A percentile compares a stretch with the other conserved stretches of the same genome.
phyloP scores from a whole-genome alignment of 306 rosid genomes.

The Malus domestica region ASM211411v1 NC_041803.1:1149501-1150000 shows the following conservation, averaged over 20 bases:
- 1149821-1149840: conserved; percentile 14
- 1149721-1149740: conserved; percentile 76
- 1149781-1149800: conserved; percentile 7
- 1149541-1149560: conserved; percentile 84
- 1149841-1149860: conserved; percentile 39
- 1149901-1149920: conserved; percentile 1
- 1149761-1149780: conserved; percentile 16
- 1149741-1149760: conserved; percentile 32
- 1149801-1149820: neutral
- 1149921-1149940: conserved; percentile 37
- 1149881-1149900: conserved; percentile 3
- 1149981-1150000: conserved; percentile 48
- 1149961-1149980: neutral
- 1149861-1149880: conserved; percentile 42
- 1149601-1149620: conserved; percentile 55
- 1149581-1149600: conserved; percentile 88
- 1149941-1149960: conserved; percentile 8
- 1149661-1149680: conserved; percentile 49
- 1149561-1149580: conserved; percentile 74
- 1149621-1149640: conserved; percentile 23
- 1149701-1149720: conserved; percentile 75
- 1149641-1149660: conserved; percentile 33
- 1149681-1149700: conserved; percentile 50
- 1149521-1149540: conserved; percentile 34
- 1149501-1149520: neutral